These are phyloP conservation scores for Aureobasidium vineae DNA, from an alignment of 2,329 filamentous ascomycete species.

Conservation along the genomic window DNA sequence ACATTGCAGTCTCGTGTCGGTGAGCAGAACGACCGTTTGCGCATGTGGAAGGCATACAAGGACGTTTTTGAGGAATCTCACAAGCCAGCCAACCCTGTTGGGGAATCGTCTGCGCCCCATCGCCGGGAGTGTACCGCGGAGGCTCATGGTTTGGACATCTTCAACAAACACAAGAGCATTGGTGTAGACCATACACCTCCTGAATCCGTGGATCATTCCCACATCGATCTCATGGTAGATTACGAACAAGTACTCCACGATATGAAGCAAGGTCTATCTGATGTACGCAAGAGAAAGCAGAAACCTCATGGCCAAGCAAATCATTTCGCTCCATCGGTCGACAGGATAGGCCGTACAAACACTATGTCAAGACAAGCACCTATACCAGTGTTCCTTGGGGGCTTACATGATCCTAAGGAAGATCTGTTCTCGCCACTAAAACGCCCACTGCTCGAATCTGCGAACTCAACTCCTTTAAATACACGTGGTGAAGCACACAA, in stretches of 20 bases:
- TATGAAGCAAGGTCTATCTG: slow-evolving; percentile 37
- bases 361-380: background rate
- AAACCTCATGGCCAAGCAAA: background rate
- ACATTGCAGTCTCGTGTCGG: slow-evolving; percentile 68
- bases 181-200: slow-evolving; percentile 14
- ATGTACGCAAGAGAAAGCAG: slow-evolving; percentile 1
- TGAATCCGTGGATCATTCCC: slow-evolving; percentile 26
- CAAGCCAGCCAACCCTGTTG: background rate
- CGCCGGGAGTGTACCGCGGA: background rate
- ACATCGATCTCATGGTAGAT: slow-evolving; percentile 15
- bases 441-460: slow-evolving; percentile 7
- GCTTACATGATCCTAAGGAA: slow-evolving; percentile 31
- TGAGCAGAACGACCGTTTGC: slow-evolving; percentile 65
- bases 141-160: background rate
- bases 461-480: background rate
- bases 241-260: slow-evolving; percentile 39
- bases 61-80: background rate
- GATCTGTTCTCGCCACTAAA: slow-evolving; percentile 40
- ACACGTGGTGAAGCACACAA: background rate
- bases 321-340: background rate
- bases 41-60: slow-evolving; percentile 67
- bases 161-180: slow-evolving; percentile 14
- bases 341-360: background rate
- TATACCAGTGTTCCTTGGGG: slow-evolving; percentile 8
- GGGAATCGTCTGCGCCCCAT: background rate